Percentiles rank a stretch among this genome's conserved stretches.
phyloP scores from a whole-genome alignment of 768 basidiomycete species.

The Mycena rosella region DNA sequence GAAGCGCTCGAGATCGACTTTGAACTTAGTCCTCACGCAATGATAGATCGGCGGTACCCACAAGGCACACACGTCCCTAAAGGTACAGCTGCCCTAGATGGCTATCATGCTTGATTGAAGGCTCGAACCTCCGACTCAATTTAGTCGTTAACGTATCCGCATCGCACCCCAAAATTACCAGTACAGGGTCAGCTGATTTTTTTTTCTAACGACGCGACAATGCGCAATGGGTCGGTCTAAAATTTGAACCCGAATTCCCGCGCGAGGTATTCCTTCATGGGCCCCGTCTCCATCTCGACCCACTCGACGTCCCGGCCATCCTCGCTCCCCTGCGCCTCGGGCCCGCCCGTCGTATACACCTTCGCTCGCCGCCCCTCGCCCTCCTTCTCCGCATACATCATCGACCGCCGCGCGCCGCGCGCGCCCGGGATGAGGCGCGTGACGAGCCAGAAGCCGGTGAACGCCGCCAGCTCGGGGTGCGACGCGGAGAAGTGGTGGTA shows the following conservation, averaged over 20 bases:
- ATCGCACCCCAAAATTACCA: too few species aligned
- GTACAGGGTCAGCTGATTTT: background rate
- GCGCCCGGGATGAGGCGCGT: conserved; percentile 32
- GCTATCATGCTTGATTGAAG: too few species aligned
- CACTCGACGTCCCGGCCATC: conserved; percentile 36
- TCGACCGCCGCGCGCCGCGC: conserved; percentile 28
- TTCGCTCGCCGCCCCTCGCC: conserved; percentile 30
- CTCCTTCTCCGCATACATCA: conserved; percentile 39
- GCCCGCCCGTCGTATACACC: conserved; percentile 37
- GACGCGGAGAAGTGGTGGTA: conserved; percentile 38
- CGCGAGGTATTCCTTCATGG: conserved; percentile 29
- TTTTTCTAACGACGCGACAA: background rate
- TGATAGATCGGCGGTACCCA: too few species aligned
- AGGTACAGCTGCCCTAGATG: too few species aligned
- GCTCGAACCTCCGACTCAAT: too few species aligned
- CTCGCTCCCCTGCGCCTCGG: conserved; percentile 30
- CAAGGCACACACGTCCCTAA: too few species aligned
- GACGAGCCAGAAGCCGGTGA: conserved; percentile 36
- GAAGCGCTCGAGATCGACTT: too few species aligned
- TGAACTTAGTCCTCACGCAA: too few species aligned
- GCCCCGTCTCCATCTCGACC: conserved; percentile 37
- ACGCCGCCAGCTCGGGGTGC: conserved; percentile 26
- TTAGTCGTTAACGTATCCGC: too few species aligned
- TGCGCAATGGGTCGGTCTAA: background rate
- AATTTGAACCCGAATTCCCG: conserved; percentile 32